A percentile compares a stretch with the other conserved stretches of the same genome.
Evolutionary conservation across 352 stramenopile species (phyloP).

Genomic region (Aphanomyces euteiches): DNA sequence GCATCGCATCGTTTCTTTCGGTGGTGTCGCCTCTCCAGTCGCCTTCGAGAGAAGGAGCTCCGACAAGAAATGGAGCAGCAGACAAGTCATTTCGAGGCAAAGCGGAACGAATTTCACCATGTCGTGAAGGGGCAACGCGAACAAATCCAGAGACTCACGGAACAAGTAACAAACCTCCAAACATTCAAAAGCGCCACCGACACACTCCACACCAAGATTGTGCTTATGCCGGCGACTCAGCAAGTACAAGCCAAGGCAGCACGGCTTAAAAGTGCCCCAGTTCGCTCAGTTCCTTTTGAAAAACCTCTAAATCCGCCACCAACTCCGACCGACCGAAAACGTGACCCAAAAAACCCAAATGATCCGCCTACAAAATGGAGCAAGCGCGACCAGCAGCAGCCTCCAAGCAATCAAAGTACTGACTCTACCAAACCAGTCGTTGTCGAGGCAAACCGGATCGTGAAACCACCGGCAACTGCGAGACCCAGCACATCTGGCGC

Average conservation of each 20-base stretch:
- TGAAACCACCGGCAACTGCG: slow-evolving; percentile 2
- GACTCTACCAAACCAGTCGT: too few relatives aligned
- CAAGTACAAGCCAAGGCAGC: background rate
- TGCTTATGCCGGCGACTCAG: slow-evolving; percentile 6
- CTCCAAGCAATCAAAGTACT: background rate
- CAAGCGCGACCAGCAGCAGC: slow-evolving; percentile 1
- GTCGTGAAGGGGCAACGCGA: slow-evolving; percentile 14
- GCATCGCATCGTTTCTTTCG: slow-evolving; percentile 21
- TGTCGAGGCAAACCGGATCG: background rate
- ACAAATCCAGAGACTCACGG: background rate
- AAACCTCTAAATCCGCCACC: background rate
- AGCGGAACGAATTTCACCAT: slow-evolving; percentile 21
- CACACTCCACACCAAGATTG: slow-evolving; percentile 2
- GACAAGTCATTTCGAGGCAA: background rate
- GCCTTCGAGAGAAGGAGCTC: slow-evolving; percentile 16
- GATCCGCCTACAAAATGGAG: background rate
- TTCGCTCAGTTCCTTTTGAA: slow-evolving; percentile 6
- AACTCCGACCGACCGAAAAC: background rate
- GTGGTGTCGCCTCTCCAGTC: slow-evolving; percentile 19
- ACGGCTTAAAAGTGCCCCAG: slow-evolving; percentile 1
- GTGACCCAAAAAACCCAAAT: background rate
- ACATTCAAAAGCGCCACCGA: background rate
- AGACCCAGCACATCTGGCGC: background rate
- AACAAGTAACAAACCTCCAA: background rate
- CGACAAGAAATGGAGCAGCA: background rate